A percentile compares a stretch with the other conserved stretches of the same genome.
phyloP scores from a whole-genome alignment of 2,329 filamentous ascomycete genomes.

The Diplodia corticola region DNA sequence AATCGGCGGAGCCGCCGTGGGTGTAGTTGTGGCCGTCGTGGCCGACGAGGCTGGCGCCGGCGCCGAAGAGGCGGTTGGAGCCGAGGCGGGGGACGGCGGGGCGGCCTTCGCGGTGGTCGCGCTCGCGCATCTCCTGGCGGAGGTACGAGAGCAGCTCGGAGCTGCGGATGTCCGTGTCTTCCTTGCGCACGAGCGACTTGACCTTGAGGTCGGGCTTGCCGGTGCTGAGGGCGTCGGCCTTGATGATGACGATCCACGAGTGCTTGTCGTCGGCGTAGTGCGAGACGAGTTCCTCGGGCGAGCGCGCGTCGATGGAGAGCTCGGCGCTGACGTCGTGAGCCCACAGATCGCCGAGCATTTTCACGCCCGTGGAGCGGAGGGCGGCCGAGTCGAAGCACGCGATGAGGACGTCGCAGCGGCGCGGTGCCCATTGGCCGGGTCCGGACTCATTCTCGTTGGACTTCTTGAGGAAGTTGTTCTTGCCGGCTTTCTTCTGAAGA shows the following conservation, averaged over 20 bases:
- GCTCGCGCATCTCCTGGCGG: constrained; percentile 76
- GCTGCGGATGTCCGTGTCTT: constrained; percentile 71
- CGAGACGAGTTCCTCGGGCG: constrained; percentile 74
- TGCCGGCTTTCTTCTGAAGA: constrained; percentile 51
- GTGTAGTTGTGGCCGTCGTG: constrained; percentile 1
- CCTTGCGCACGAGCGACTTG: constrained; percentile 73
- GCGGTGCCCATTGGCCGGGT: constrained; percentile 39
- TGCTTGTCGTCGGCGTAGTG: constrained; percentile 76
- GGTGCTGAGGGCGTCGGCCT: constrained; percentile 62
- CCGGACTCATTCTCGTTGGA: constrained; percentile 59
- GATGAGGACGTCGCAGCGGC: constrained; percentile 81
- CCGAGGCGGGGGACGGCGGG: constrained; percentile 27
- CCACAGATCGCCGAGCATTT: constrained; percentile 78
- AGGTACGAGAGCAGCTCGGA: constrained; percentile 78
- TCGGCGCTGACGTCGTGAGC: constrained; percentile 83
- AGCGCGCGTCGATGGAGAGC: constrained; percentile 75
- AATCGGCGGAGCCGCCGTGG: not conserved
- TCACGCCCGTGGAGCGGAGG: constrained; percentile 73
- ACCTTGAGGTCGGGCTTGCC: constrained; percentile 67
- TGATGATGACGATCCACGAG: constrained; percentile 86
- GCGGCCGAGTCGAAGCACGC: constrained; percentile 80
- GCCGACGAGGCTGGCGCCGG: constrained; percentile 30
- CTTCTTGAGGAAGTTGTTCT: constrained; percentile 64
- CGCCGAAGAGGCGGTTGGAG: constrained; percentile 35
- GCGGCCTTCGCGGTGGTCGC: constrained; percentile 62